Conservation (phyloP, 345 rosid species). For the Hibiscus trionum region DNA sequence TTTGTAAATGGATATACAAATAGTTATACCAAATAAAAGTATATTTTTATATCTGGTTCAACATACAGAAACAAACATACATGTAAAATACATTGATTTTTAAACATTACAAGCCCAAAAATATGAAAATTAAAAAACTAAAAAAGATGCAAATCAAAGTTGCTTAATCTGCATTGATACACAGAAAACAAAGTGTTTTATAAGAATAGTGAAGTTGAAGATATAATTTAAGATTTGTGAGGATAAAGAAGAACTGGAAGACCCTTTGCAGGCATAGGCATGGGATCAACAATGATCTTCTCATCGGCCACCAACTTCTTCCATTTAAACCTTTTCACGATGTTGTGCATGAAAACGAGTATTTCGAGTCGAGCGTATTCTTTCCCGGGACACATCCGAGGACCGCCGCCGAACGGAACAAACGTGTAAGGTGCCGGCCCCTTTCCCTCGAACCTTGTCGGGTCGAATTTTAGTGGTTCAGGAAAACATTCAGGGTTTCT, state of each 20-base stretch:
- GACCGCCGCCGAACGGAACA: not conserved
- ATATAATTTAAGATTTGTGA: not conserved
- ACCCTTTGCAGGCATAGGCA: conserved; percentile 4
- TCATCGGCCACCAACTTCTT: not conserved
- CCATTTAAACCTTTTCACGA: not conserved
- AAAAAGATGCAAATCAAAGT: too few species aligned
- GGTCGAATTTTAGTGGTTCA: not conserved
- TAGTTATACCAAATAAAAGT: too few species aligned
- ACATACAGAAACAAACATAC: too few species aligned
- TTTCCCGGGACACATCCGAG: conserved; percentile 1
- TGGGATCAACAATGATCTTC: conserved; percentile 2
- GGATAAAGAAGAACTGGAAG: not conserved
- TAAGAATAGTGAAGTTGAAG: not conserved
- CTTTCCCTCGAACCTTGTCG: not conserved
- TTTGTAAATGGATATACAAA: too few species aligned
- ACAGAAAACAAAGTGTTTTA: too few species aligned
- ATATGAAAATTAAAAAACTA: too few species aligned
- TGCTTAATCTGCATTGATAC: too few species aligned
- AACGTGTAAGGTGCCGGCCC: not conserved
- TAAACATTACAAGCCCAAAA: too few species aligned
- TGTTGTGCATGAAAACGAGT: conserved; percentile 1
- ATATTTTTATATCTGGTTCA: too few species aligned
- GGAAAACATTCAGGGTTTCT: not conserved
- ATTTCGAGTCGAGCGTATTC: conserved; percentile 4
- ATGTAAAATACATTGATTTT: too few species aligned